Percentiles rank a stretch among this genome's conserved stretches.
phyloP scores from a whole-genome alignment of 2,329 filamentous ascomycete species.

The Pseudomassariella vexata region DNA sequence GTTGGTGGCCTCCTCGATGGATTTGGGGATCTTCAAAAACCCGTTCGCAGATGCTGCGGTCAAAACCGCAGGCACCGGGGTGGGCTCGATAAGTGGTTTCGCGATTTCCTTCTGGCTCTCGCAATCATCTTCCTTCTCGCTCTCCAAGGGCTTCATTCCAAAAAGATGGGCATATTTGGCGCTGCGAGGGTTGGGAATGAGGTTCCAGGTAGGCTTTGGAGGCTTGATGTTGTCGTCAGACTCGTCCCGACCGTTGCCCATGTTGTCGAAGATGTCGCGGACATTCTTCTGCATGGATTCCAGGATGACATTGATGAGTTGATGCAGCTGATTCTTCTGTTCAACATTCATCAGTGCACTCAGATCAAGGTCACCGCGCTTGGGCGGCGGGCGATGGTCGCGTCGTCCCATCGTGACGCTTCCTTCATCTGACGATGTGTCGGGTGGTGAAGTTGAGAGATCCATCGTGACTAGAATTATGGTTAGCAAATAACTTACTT shows the following conservation, averaged over 20 bases:
- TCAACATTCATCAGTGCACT: conserved; percentile 39
- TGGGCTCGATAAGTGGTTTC: conserved; percentile 22
- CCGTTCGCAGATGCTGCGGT: conserved; percentile 1
- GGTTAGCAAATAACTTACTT: too few species aligned
- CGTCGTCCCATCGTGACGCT: too few species aligned
- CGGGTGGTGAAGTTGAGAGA: too few species aligned
- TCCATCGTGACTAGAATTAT: too few species aligned
- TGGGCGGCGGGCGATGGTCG: conserved; percentile 23
- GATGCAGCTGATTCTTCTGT: conserved; percentile 47
- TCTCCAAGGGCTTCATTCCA: conserved; percentile 15
- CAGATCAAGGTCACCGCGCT: conserved; percentile 42
- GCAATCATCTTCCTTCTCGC: conserved; percentile 13
- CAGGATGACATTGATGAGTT: conserved; percentile 44
- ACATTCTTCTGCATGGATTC: conserved; percentile 51
- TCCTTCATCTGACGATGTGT: too few species aligned
- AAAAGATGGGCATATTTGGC: conserved; percentile 21
- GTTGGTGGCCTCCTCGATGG: conserved; percentile 21
- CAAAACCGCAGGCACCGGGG: too few species aligned
- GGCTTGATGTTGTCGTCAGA: conserved; percentile 19
- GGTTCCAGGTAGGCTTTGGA: conserved; percentile 21
- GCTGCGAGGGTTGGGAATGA: conserved; percentile 28
- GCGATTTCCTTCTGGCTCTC: conserved; percentile 2
- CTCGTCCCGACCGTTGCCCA: conserved; percentile 25
- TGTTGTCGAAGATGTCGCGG: conserved; percentile 44
- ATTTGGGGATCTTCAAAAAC: conserved; percentile 20